Percentiles rank a stretch among this genome's conserved stretches.
phyloP scores from a whole-genome alignment of 208 protist genomes.

The Leishmania guyanensis region DNA sequence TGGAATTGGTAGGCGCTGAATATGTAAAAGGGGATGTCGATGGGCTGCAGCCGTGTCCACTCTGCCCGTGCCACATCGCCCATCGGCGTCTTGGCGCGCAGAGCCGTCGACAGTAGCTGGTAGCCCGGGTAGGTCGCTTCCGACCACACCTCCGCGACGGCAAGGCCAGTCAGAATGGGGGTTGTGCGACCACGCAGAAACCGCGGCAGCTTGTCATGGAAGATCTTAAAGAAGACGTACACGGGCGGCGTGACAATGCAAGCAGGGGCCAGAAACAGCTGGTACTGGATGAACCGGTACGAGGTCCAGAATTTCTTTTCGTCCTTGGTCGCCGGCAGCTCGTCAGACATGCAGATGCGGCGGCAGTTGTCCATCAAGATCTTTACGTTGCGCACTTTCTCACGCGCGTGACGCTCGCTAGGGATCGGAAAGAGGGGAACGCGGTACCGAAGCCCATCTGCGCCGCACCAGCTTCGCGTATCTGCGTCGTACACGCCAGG shows the following conservation, averaged over 20 bases:
- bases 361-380: slow-evolving; percentile 92
- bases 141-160: slow-evolving; percentile 79
- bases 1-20: slow-evolving; percentile 86
- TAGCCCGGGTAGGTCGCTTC: slow-evolving; percentile 86
- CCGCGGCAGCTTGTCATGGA: slow-evolving; percentile 70
- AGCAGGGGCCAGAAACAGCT: slow-evolving; percentile 79
- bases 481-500: slow-evolving; percentile 67
- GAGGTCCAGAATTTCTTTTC: slow-evolving; percentile 88
- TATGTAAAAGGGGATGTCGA: slow-evolving; percentile 84
- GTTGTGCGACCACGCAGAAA: slow-evolving; percentile 65
- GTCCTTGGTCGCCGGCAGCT: slow-evolving; percentile 81
- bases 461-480: slow-evolving; percentile 75
- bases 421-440: slow-evolving; percentile 82
- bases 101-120: slow-evolving; percentile 75
- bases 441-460: slow-evolving; percentile 78
- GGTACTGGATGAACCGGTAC: slow-evolving; percentile 92
- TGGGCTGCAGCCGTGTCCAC: slow-evolving; percentile 84
- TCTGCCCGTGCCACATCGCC: slow-evolving; percentile 91
- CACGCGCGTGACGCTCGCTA: slow-evolving; percentile 82
- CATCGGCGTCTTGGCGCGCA: slow-evolving; percentile 87
- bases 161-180: slow-evolving; percentile 68
- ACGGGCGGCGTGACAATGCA: slow-evolving; percentile 78
- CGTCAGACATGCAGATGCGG: slow-evolving; percentile 78
- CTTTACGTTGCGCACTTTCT: slow-evolving; percentile 86
- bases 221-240: slow-evolving; percentile 86